Evolutionary conservation across 176 grass and related monocot genomes (phyloP).

Genomic region (Eragrostis curvula): DNA sequence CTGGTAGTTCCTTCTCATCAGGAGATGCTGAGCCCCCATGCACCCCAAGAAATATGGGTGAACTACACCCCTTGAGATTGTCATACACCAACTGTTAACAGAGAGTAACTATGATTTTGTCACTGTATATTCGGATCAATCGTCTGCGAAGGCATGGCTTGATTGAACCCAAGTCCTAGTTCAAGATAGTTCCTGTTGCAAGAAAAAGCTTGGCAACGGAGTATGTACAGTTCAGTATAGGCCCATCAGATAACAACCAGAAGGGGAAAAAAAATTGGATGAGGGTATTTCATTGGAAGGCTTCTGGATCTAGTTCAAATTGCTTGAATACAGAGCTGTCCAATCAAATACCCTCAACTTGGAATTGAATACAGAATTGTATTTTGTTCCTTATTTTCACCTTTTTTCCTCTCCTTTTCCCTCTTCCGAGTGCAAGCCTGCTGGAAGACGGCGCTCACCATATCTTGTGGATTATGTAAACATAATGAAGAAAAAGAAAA

Average conservation of each 20-base stretch:
- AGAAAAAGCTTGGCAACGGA: constrained; percentile 49
- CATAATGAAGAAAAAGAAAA: neutral
- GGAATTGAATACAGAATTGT: neutral
- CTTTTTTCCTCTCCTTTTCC: constrained; percentile 12
- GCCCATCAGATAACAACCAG: constrained; percentile 34
- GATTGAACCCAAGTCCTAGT: constrained; percentile 43
- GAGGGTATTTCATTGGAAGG: constrained; percentile 38
- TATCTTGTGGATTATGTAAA: constrained; percentile 12
- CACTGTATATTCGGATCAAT: constrained; percentile 14
- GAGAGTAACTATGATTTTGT: constrained; percentile 50
- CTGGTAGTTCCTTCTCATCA: constrained; percentile 66
- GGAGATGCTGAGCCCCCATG: constrained; percentile 54
- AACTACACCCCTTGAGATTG: constrained; percentile 55
- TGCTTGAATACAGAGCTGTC: neutral
- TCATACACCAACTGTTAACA: constrained; percentile 43
- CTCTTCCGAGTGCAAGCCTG: constrained; percentile 27
- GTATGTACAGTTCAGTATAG: constrained; percentile 59
- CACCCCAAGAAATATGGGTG: constrained; percentile 69
- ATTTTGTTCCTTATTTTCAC: neutral
- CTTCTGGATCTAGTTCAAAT: constrained; percentile 19
- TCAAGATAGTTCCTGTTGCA: constrained; percentile 39
- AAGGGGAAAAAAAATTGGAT: constrained; percentile 38
- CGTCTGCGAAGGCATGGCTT: constrained; percentile 53
- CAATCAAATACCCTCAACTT: constrained; percentile 27
- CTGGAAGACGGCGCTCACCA: constrained; percentile 46